These are phyloP conservation scores for Hippophae gyantsensis DNA, from an alignment of 306 rosid genomes.

Conservation along the genomic window DNA sequence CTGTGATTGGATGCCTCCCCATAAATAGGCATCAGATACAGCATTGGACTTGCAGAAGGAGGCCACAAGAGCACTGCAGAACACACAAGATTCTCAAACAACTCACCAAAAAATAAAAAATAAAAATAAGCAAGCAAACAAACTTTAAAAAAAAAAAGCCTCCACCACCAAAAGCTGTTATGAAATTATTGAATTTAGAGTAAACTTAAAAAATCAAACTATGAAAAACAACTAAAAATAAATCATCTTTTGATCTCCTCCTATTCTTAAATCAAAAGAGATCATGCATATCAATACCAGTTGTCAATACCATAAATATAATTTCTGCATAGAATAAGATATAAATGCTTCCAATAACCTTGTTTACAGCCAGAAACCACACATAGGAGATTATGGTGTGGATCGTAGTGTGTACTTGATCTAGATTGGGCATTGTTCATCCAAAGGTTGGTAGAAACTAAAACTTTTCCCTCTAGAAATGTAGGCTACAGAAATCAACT, in stretches of 20 bases:
- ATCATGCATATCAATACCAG: too few relatives aligned
- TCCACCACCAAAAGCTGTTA: background rate
- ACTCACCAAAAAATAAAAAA: constrained; percentile 7
- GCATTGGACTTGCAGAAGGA: constrained; percentile 74
- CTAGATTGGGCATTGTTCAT: constrained; percentile 79
- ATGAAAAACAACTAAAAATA: too few relatives aligned
- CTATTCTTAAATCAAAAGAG: too few relatives aligned
- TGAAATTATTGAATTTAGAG: too few relatives aligned
- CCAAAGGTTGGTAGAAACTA: constrained; percentile 82
- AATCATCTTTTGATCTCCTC: too few relatives aligned
- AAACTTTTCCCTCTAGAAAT: constrained; percentile 46
- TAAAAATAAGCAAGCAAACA: background rate
- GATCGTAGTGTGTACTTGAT: constrained; percentile 97
- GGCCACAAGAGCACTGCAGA: constrained; percentile 83
- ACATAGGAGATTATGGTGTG: constrained; percentile 85
- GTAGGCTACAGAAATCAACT: constrained; percentile 48
- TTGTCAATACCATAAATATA: too few relatives aligned
- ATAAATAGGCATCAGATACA: constrained; percentile 78
- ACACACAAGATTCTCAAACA: constrained; percentile 18
- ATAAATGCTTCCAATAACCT: constrained; percentile 29
- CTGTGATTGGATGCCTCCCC: constrained; percentile 98
- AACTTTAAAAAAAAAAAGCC: background rate
- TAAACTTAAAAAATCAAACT: too few relatives aligned
- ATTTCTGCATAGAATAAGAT: too few relatives aligned
- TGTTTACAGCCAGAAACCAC: constrained; percentile 76